Evolutionary conservation across 352 stramenopile species (phyloP).

Genomic region (Peronosclerospora sorghi): DNA sequence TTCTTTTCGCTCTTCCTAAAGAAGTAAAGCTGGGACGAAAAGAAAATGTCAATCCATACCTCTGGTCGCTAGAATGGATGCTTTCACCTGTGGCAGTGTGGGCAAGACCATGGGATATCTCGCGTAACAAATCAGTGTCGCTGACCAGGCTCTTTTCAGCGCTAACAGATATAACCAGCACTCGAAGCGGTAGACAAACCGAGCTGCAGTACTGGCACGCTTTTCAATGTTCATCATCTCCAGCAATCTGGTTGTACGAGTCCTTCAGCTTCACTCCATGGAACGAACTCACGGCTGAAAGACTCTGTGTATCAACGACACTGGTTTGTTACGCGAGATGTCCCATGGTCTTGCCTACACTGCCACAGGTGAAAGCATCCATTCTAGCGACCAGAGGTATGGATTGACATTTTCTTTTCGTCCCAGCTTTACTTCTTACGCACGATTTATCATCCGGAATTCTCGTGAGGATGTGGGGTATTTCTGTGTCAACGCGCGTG

Average conservation of each 20-base stretch:
- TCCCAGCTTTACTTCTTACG: conserved; percentile 90
- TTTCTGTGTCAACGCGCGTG: conserved; percentile 90
- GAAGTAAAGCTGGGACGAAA: conserved; percentile 92
- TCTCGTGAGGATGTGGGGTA: conserved; percentile 86
- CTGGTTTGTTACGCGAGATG: conserved; percentile 88
- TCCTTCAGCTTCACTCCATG: conserved; percentile 92
- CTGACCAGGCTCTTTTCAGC: conserved; percentile 86
- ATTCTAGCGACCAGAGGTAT: conserved; percentile 88
- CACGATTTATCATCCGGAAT: conserved; percentile 78
- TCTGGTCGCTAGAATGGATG: conserved; percentile 88
- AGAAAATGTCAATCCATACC: conserved; percentile 92
- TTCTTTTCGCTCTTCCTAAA: conserved; percentile 88
- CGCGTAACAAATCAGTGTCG: conserved; percentile 91
- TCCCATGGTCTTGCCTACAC: conserved; percentile 87
- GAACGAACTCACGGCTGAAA: conserved; percentile 95
- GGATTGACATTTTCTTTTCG: conserved; percentile 93
- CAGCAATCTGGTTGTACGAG: conserved; percentile 88
- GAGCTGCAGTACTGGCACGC: conserved; percentile 92
- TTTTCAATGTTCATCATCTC: conserved; percentile 94
- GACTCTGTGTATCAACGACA: conserved; percentile 93
- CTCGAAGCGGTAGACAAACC: conserved; percentile 89
- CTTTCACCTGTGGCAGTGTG: conserved; percentile 80
- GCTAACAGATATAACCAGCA: conserved; percentile 86
- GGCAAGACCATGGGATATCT: conserved; percentile 88
- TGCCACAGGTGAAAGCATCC: conserved; percentile 85